Evolutionary conservation across 805 yeast genomes (phyloP).

Genomic region (Kazachstania martiniae): DNA sequence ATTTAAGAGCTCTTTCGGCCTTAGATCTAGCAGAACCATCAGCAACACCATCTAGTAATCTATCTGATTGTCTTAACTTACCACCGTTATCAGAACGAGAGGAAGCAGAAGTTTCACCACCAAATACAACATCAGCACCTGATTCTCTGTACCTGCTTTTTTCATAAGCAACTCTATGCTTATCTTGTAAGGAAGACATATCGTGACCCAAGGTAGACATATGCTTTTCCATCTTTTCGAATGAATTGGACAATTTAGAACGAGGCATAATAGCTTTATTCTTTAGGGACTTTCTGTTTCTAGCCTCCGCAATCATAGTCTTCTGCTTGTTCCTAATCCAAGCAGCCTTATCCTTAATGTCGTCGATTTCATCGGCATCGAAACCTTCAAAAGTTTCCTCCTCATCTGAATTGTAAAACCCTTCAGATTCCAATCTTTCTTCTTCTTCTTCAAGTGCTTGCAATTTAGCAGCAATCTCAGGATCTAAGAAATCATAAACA

Average conservation of each 20-base stretch:
- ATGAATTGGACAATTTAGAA: slow-evolving; percentile 70
- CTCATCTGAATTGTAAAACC: slow-evolving; percentile 87
- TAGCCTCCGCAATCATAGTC: slow-evolving; percentile 79
- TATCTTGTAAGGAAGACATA: slow-evolving; percentile 50
- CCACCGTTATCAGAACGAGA: slow-evolving; percentile 29
- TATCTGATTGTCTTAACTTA: slow-evolving; percentile 52
- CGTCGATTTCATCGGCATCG: slow-evolving; percentile 53
- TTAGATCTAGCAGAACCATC: slow-evolving; percentile 73
- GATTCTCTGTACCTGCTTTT: slow-evolving; percentile 34
- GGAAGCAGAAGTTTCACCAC: slow-evolving; percentile 30
- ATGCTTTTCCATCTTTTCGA: slow-evolving; percentile 75
- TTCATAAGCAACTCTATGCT: slow-evolving; percentile 32
- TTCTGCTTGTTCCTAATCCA: slow-evolving; percentile 97
- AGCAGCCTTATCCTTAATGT: slow-evolving; percentile 70
- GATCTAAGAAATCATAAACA: slow-evolving; percentile 94
- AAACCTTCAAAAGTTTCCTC: slow-evolving; percentile 64
- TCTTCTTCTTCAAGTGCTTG: slow-evolving; percentile 96
- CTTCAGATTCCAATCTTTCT: slow-evolving; percentile 84
- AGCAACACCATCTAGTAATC: slow-evolving; percentile 76
- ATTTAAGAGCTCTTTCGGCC: slow-evolving; percentile 78
- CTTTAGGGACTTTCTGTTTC: slow-evolving; percentile 78
- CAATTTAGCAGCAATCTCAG: slow-evolving; percentile 86
- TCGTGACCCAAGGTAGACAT: slow-evolving; percentile 88
- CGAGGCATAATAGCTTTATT: slow-evolving; percentile 84
- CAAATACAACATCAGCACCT: slow-evolving; percentile 76